Conservation (phyloP, 192 early-diverging fungal genomes). For the Entophlyctis helioformis region DNA sequence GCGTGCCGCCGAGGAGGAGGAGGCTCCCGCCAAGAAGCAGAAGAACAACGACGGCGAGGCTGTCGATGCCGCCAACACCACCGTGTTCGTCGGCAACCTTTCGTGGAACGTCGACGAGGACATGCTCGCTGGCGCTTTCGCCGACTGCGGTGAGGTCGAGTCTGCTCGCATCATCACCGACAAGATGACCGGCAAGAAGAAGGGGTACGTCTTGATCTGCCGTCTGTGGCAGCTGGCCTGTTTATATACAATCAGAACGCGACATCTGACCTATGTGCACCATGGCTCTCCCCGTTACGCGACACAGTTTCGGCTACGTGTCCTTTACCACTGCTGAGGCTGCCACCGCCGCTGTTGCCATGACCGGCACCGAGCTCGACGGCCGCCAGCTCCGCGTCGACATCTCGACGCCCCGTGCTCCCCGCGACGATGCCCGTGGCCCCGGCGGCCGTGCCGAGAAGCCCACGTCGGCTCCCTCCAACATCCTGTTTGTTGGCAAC, state of each 20-base stretch:
- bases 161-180: constrained; percentile 70
- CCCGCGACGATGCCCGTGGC: too few species aligned
- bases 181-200: constrained; percentile 55
- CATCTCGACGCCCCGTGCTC: constrained; percentile 45
- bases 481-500: constrained; percentile 78
- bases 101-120: constrained; percentile 62
- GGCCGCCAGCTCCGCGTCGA: constrained; percentile 76
- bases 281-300: neutral
- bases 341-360: constrained; percentile 55
- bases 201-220: constrained; percentile 36
- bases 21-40: constrained; percentile 38
- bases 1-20: constrained; percentile 23
- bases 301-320: constrained; percentile 78
- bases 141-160: constrained; percentile 56
- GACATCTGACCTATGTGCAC: neutral
- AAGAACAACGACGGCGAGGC: constrained; percentile 31
- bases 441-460: constrained; percentile 26
- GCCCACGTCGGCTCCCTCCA: constrained; percentile 35
- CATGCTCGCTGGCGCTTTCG: constrained; percentile 44
- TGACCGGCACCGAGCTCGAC: constrained; percentile 62
- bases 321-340: constrained; percentile 60
- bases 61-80: constrained; percentile 22
- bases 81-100: constrained; percentile 64
- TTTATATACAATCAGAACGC: neutral
- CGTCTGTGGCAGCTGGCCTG: neutral